Evolutionary conservation across 176 grass and related monocot genomes (phyloP).

Genomic region (Stipa capillata): DNA sequence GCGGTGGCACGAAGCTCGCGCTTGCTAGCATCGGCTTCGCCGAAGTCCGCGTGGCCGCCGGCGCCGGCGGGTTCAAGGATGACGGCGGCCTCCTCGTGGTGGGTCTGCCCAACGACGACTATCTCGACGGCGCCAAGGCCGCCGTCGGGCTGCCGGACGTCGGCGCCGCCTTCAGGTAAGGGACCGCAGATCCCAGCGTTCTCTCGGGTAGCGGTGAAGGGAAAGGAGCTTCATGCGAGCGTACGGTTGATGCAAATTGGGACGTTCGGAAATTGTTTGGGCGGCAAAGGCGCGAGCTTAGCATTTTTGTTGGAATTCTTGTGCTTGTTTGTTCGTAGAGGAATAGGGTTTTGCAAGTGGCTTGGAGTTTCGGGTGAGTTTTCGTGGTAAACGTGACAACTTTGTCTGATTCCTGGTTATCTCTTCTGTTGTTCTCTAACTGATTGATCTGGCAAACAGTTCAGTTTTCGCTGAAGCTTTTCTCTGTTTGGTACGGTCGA

Average conservation of each 20-base stretch:
- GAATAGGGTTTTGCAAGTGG: neutral
- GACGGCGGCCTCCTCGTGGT: neutral
- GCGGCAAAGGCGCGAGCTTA: neutral
- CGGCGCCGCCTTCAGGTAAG: too few relatives aligned
- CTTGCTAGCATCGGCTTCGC: slow-evolving; percentile 39
- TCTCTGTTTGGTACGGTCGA: neutral
- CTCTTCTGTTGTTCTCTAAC: neutral
- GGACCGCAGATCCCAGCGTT: neutral
- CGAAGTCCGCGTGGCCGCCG: slow-evolving; percentile 11
- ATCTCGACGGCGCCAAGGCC: neutral
- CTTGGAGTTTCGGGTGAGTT: neutral
- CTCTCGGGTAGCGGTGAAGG: too few relatives aligned
- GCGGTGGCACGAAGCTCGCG: slow-evolving; percentile 19
- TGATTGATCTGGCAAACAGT: neutral
- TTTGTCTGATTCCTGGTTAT: neutral
- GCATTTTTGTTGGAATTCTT: neutral
- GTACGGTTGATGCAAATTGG: neutral
- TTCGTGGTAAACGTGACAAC: neutral
- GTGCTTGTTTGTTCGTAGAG: neutral
- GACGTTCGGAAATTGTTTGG: neutral
- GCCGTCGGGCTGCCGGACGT: too few relatives aligned
- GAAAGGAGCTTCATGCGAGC: neutral
- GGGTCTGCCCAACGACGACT: slow-evolving; percentile 6
- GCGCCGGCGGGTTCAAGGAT: neutral
- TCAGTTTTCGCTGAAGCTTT: neutral